Percentiles rank a stretch among this genome's conserved stretches.
Conservation (phyloP, 306 rosid genomes). For the Prosopis cineraria region DNA sequence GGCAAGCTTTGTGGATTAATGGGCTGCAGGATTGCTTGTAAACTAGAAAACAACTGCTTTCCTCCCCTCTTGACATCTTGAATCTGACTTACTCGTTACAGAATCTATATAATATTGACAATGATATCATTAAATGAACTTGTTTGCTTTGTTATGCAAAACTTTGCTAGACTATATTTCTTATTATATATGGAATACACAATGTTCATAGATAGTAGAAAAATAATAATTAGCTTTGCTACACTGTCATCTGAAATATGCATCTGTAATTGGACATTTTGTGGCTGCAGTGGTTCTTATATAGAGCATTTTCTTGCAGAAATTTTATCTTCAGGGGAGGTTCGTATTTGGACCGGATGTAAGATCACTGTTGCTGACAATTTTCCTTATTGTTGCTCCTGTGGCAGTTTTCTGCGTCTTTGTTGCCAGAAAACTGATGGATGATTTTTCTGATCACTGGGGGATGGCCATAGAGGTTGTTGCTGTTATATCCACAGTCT, state of each 20-base stretch:
- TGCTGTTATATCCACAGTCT: constrained; percentile 66
- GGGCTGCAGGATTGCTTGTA: not conserved
- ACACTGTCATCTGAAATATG: constrained; percentile 10
- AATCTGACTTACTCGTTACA: not conserved
- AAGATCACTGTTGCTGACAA: constrained; percentile 83
- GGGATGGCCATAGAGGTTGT: constrained; percentile 71
- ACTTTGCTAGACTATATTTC: not conserved
- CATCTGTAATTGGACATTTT: constrained; percentile 4
- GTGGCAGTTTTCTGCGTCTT: constrained; percentile 79
- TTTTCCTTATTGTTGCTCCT: constrained; percentile 88
- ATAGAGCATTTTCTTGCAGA: constrained; percentile 56
- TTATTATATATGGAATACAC: not conserved
- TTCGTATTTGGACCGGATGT: constrained; percentile 99
- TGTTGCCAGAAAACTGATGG: constrained; percentile 85
- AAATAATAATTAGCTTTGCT: not conserved
- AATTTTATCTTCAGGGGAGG: constrained; percentile 89
- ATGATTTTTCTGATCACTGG: constrained; percentile 67
- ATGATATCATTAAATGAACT: not conserved
- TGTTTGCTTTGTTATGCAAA: not conserved
- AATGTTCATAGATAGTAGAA: constrained; percentile 2
- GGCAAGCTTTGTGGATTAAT: not conserved
- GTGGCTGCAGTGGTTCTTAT: constrained; percentile 22
- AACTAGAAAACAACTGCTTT: not conserved
- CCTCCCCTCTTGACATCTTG: not conserved
- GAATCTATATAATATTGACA: no score